phyloP scores from a whole-genome alignment of 306 rosid species.

The Cyamopsis tetragonoloba region DNA sequence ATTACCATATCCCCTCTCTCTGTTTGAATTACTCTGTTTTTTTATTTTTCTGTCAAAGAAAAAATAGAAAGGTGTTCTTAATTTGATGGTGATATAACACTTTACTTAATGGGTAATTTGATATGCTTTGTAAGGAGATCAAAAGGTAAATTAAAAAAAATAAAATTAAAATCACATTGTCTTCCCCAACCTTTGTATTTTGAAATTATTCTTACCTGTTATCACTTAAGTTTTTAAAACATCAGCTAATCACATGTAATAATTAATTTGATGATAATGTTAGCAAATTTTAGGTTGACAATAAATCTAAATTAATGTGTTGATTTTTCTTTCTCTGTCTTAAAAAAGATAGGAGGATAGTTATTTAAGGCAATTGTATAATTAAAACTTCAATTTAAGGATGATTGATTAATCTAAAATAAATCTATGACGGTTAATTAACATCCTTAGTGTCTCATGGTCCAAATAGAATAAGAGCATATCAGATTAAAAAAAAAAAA shows the following conservation, averaged over 20 bases:
- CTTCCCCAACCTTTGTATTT: background rate
- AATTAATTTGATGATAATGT: background rate
- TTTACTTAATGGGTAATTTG: background rate
- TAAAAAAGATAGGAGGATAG: no score
- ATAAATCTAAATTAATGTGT: background rate
- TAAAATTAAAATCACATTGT: background rate
- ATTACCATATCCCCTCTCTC: background rate
- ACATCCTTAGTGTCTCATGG: no score
- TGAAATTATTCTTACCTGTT: no score
- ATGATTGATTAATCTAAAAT: no score
- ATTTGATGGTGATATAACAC: background rate
- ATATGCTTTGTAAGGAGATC: slow-evolving; percentile 5
- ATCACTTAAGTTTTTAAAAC: no score
- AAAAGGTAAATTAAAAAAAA: background rate
- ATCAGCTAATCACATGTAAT: no score
- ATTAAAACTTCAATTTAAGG: no score
- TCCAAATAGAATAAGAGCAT: no score
- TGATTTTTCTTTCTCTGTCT: no score
- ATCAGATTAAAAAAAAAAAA: no score
- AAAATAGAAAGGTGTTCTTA: background rate
- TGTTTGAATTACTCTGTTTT: slow-evolving; percentile 1
- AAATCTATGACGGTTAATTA: no score
- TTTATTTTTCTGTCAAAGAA: background rate
- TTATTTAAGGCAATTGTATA: no score
- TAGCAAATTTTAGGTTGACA: background rate